Evolutionary conservation across 139 green algal species (phyloP), one percentile per base, ranked within the genome.

Genomic region (Asterochloris erici): DNA sequence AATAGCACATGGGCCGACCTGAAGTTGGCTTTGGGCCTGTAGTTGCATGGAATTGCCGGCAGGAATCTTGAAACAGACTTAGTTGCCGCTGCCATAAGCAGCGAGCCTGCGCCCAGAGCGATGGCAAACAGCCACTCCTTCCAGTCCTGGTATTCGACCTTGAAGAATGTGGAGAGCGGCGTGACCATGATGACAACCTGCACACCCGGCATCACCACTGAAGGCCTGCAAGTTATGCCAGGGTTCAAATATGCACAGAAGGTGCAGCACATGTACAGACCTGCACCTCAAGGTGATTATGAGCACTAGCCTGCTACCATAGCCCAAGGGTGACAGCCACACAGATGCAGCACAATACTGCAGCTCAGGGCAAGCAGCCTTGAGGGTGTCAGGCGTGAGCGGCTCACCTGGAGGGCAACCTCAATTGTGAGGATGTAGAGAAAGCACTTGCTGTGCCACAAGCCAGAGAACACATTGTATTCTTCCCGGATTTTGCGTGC

Each of bases 401-500:
- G 38, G 13, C 68, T 0, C 60, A 92, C 81, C 90, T 95, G 93
- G 29, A 96, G 86, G 61, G 79, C 91, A 21, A 91, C 84, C 26
- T 90, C 96, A 80, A 97, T 73, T 9, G 90, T 64, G 14, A 95
- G 85, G 26, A 98, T 89, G 54, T 68, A 84, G 14, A 94, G 38
- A 87, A 98, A 98, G 68, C 95, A 91, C 26, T 73, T 80, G 77
- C 81, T 91, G 26, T 47, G 68, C 77, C 89, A 86, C 64, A 98
- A 82, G 63, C 92, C 92, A 11, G 84, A 27, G 60, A 98, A 96
- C 17, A 98, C 85, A 84, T 97, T 95, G 74, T 92, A 90, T 87
- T 98, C 96, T 79, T 98, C 91, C 64, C 91, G 86, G 74, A 98
- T 95, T 78, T 95, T 94, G 69, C 96, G 88, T 0, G 93, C 84